Evolutionary conservation across 352 stramenopile genomes (phyloP).

Genomic region (Pythium myriotylum): DNA sequence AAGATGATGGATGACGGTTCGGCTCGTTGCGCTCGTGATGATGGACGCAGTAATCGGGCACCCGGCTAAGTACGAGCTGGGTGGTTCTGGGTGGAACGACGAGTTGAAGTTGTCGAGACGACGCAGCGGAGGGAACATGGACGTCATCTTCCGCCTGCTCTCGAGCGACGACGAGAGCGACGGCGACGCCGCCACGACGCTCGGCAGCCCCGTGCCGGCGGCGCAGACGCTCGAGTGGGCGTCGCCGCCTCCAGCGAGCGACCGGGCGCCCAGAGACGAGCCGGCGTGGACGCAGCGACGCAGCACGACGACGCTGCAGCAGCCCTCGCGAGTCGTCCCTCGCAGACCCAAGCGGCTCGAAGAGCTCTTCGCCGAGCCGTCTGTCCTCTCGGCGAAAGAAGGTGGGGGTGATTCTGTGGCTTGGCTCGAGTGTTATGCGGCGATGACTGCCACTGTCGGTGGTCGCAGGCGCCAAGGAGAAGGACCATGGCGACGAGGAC

Average conservation of each 20-base stretch:
- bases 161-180: constrained; percentile 24
- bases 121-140: constrained; percentile 23
- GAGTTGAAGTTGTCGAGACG: constrained; percentile 26
- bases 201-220: constrained; percentile 29
- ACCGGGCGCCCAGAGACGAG: constrained; percentile 1
- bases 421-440: too few species aligned
- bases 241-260: too few species aligned
- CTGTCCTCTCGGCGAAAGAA: background rate
- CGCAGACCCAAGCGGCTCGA: constrained; percentile 11
- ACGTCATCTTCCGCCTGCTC: constrained; percentile 23
- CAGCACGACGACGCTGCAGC: background rate
- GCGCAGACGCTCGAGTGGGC: constrained; percentile 15
- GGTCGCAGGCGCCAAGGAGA: background rate
- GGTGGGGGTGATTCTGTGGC: background rate
- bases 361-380: background rate
- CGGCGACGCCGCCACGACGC: constrained; percentile 39
- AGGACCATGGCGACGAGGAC: background rate
- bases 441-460: too few species aligned
- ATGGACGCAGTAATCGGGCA: background rate
- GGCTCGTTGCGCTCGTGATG: background rate
- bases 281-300: constrained; percentile 1
- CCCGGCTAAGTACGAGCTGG: constrained; percentile 21
- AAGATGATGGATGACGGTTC: background rate
- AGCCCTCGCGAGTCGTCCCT: background rate
- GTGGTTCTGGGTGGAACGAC: constrained; percentile 10